These are phyloP conservation scores for Nannochloropsis salina DNA, from an alignment of 108 stramenopile genomes.

Conservation along the genomic window DNA sequence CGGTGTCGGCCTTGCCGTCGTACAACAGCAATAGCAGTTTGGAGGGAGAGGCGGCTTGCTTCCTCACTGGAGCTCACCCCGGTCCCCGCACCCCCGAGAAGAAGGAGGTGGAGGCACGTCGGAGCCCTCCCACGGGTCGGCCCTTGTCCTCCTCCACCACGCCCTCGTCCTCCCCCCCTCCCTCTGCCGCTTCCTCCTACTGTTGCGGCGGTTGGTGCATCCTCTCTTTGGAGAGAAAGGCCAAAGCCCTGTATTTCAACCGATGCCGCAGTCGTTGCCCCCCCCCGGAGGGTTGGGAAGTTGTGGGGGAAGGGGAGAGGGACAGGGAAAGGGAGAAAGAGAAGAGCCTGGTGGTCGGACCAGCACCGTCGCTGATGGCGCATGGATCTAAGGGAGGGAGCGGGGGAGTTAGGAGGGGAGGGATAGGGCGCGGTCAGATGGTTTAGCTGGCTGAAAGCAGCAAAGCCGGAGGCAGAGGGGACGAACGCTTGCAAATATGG, in stretches of 20 bases:
- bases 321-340: background rate
- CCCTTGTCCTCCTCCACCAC: no score
- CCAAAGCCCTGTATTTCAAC: background rate
- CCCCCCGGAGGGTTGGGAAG: background rate
- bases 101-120: no score
- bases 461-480: no score
- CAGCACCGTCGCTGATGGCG: background rate
- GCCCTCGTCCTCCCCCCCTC: background rate
- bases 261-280: background rate
- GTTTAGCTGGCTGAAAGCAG: no score
- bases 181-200: background rate
- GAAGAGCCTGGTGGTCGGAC: background rate
- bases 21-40: no score
- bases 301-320: background rate
- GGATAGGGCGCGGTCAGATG: background rate
- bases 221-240: background rate
- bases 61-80: no score
- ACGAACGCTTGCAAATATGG: no score
- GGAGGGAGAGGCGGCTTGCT: no score
- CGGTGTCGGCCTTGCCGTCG: no score
- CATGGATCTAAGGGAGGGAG: background rate
- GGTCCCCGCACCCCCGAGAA: no score
- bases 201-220: constrained; percentile 1
- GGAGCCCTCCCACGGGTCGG: no score
- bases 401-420: background rate